Evolutionary conservation across 306 rosid genomes (phyloP), one percentile per base, ranked within the genome.

Genomic region (Echinosophora koreensis): DNA sequence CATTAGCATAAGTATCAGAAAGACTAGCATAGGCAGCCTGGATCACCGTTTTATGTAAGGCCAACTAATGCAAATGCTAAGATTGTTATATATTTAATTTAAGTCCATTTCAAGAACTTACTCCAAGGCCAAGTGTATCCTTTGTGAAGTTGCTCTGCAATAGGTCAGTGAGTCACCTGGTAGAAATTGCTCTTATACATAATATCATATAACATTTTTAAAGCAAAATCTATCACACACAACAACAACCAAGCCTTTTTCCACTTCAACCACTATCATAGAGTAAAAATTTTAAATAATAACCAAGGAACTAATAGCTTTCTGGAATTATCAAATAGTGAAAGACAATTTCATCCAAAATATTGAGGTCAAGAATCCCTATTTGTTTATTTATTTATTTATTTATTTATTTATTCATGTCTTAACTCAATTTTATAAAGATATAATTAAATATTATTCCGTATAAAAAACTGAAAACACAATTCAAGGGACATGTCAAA

Each of bases 401-500:
- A n/a, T 41, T 7, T 5, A 22, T 11, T 2, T 17, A 30, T 11
- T 17, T 37, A 56, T 16, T 56, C 50, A 12, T 3, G 28, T 35
- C 38, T 35, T 3, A 4, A 35, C 6, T 35, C 38, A 35, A 35
- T 35, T 35, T 3, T 35, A n/a, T n/a, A n/a, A n/a, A n/a, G n/a
- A n/a, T n/a, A n/a, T n/a, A n/a, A n/a, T n/a, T n/a, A n/a, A n/a
- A n/a, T n/a, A n/a, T 34, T 34, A 34, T 34, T 34, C 37, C 4
- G 5, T 4, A 34, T 4, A 34, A 34, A 34, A 34, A 34, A 3
- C 14, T 42, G 66, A 65, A 81, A 47, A 64, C 51, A 49, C 4
- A 81, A 51, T 22, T 54, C 16, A 52, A 13, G 78, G 71, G 57
- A 69, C 56, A 34, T 27, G n/a, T 73, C 63, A 55, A 68, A 11